phyloP scores from a whole-genome alignment of 805 yeast species.

The Brettanomyces sp. region DNA sequence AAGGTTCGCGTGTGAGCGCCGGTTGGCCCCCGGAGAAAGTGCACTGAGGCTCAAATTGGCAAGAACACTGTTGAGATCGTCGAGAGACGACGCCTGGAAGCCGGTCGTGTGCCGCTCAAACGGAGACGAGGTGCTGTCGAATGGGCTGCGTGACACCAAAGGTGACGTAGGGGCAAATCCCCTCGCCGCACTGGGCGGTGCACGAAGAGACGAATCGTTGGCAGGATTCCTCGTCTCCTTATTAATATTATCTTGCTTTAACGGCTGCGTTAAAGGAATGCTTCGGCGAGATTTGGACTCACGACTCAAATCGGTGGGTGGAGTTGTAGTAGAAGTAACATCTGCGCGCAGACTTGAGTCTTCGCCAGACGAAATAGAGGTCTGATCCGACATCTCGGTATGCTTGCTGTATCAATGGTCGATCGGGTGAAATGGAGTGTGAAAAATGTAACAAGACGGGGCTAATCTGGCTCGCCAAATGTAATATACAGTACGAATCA shows the following conservation, averaged over 20 bases:
- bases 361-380: conserved; percentile 25
- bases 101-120: background rate
- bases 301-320: conserved; percentile 16
- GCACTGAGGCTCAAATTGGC: conserved; percentile 2
- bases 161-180: background rate
- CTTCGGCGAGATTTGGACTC: background rate
- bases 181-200: background rate
- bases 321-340: conserved; percentile 22
- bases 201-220: background rate
- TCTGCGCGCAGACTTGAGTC: conserved; percentile 13
- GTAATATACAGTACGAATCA: background rate
- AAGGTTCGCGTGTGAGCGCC: too few relatives aligned
- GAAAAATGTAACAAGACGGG: too few relatives aligned
- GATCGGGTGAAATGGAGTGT: too few relatives aligned
- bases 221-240: too few relatives aligned
- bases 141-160: too few relatives aligned
- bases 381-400: conserved; percentile 24
- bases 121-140: background rate
- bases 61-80: conserved; percentile 1
- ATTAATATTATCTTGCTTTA: background rate
- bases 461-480: background rate
- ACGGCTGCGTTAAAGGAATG: background rate
- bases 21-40: background rate
- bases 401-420: too few relatives aligned
- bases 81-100: background rate